Evolutionary conservation across 2,329 filamentous ascomycete genomes (phyloP).

Genomic region (Raffaelea ambrosiae): DNA sequence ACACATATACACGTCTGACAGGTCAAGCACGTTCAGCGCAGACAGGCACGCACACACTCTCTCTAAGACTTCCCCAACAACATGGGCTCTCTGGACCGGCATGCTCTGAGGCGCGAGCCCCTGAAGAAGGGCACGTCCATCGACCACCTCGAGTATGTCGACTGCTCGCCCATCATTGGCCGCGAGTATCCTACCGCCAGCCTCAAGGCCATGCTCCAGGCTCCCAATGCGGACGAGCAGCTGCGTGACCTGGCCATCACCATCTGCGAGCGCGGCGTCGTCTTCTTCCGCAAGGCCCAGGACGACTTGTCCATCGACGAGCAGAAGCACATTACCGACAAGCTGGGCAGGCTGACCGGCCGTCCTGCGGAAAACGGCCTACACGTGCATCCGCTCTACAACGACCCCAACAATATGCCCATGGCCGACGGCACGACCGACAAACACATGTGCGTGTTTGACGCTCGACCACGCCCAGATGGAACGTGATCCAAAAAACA

Average conservation of each 20-base stretch:
- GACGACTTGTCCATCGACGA: slow-evolving; percentile 22
- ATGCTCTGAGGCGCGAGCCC: slow-evolving; percentile 8
- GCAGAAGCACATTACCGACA: slow-evolving; percentile 23
- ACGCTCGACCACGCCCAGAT: too few species aligned
- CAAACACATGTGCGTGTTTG: slow-evolving; percentile 23
- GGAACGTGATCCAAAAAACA: too few species aligned
- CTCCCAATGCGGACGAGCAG: slow-evolving; percentile 21
- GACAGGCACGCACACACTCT: too few species aligned
- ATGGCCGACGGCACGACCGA: slow-evolving; percentile 28
- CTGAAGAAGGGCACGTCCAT: slow-evolving; percentile 19
- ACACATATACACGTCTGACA: too few species aligned
- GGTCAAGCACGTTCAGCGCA: too few species aligned
- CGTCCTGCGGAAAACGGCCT: slow-evolving; percentile 21
- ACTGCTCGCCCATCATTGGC: slow-evolving; percentile 23
- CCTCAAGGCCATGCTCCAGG: slow-evolving; percentile 21
- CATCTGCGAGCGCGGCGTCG: slow-evolving; percentile 24
- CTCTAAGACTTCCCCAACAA: not conserved
- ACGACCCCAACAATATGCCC: slow-evolving; percentile 25
- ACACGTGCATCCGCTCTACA: slow-evolving; percentile 22
- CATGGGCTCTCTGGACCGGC: slow-evolving; percentile 1
- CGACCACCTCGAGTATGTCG: slow-evolving; percentile 21
- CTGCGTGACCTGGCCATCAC: slow-evolving; percentile 24
- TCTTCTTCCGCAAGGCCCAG: slow-evolving; percentile 22
- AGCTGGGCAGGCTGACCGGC: slow-evolving; percentile 22
- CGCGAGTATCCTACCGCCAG: slow-evolving; percentile 22